phyloP scores from a whole-genome alignment of 148 eudicot species.

The Pharnaceum exiguum region DNA sequence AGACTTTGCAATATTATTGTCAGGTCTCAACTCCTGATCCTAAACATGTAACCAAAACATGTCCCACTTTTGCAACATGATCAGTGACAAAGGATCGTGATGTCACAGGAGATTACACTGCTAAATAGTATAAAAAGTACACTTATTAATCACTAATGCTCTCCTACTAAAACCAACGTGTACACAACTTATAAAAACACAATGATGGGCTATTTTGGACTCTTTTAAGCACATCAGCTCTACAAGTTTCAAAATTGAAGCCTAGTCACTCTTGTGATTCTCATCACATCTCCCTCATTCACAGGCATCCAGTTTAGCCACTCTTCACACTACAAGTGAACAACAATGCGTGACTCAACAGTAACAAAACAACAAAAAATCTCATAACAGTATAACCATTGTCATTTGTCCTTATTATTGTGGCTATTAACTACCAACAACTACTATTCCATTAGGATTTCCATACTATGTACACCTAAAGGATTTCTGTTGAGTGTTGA shows the following conservation, averaged over 20 bases:
- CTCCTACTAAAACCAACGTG: constrained; percentile 1
- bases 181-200: not conserved
- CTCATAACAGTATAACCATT: constrained; percentile 20
- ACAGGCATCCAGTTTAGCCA: constrained; percentile 4
- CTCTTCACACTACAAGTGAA: constrained; percentile 21
- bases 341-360: constrained; percentile 40
- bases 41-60: no score
- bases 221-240: not conserved
- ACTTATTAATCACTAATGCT: no score
- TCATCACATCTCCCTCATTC: constrained; percentile 10
- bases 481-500: constrained; percentile 1
- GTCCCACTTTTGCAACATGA: no score
- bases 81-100: no score
- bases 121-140: no score
- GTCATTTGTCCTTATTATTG: no score
- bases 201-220: not conserved
- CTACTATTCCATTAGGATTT: not conserved
- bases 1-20: no score
- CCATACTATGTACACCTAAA: constrained; percentile 9
- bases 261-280: constrained; percentile 6
- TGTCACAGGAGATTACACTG: no score
- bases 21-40: no score
- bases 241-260: constrained; percentile 14
- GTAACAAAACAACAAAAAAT: constrained; percentile 26
- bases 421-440: constrained; percentile 17